Evolutionary conservation across 176 grass and related monocot genomes (phyloP), one percentile per base, ranked within the genome.

Genomic region (Aechmea fasciata): DNA sequence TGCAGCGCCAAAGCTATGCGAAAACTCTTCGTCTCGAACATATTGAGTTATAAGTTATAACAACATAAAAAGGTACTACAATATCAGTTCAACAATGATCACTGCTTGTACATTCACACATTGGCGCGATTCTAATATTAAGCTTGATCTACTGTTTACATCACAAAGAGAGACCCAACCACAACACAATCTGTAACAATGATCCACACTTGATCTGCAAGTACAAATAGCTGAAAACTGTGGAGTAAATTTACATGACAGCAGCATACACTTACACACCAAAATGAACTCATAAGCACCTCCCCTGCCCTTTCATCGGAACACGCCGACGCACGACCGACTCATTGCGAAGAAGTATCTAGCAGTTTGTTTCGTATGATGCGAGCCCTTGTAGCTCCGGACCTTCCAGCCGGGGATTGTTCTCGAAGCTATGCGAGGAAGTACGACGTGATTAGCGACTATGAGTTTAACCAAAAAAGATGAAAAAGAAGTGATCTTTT

Each of bases 311-410:
- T 41, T 61, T 61, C 9, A 61, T 22, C n/a, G 9, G 17, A 61
- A 15, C 13, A 22, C 13, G 13, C 17, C 22, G 55, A 19, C 1
- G 20, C 20, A 61, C 20, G 55, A 14, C 14, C 55, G 19, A 20
- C 19, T 18, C 47, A 48, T 68, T 70, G 20, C 51, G 64, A 63
- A 66, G 64, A 51, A 72, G n/a, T 61, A 75, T 77, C 76, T 86
- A 97, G 89, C 93, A 97, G 84, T 97, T 92, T 69, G 93, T 92
- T 53, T 97, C 93, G 70, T 97, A 97, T 57, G 83, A 69, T 48
- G 83, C 93, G 26, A 97, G 79, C 73, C 93, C 93, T 87, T 87
- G 93, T 33, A 97, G 68, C 28, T 97, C 93, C 52, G 89, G 93
- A 51, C 89, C 93, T 97, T 97, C 93, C 66, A 97, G 72, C 2